These are phyloP conservation scores for Brassica rapa DNA, from an alignment of 345 rosid genomes.

Conservation along the genomic window DNA sequence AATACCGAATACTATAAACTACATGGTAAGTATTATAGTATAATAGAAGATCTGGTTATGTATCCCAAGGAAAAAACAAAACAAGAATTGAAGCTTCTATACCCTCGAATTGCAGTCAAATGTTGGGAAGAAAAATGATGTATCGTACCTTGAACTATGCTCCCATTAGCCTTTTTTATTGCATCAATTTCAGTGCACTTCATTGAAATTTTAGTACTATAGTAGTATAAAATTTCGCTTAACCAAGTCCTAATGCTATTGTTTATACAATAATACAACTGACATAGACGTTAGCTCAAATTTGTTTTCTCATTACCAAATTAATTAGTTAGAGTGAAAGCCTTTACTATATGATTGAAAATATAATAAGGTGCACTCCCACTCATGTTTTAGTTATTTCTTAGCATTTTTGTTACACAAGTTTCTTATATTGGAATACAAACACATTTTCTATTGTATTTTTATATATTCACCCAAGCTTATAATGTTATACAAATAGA, in stretches of 20 bases:
- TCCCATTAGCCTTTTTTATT: constrained; percentile 38
- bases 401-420: neutral
- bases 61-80: constrained; percentile 48
- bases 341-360: neutral
- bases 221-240: neutral
- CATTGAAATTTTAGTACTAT: constrained; percentile 2
- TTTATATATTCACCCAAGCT: neutral
- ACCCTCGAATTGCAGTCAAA: constrained; percentile 48
- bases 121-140: constrained; percentile 47
- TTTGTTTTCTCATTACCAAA: neutral
- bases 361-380: neutral
- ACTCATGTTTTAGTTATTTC: neutral
- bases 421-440: constrained; percentile 1
- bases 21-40: constrained; percentile 17
- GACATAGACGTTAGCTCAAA: constrained; percentile 15
- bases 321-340: neutral
- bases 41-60: constrained; percentile 35
- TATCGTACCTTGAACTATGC: constrained; percentile 45
- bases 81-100: constrained; percentile 50
- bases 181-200: constrained; percentile 47
- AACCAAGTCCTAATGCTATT: constrained; percentile 5
- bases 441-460: neutral
- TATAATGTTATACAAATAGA: constrained; percentile 4
- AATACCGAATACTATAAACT: constrained; percentile 18
- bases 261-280: neutral